Base-by-base conservation (phyloP, 768 basidiomycete genomes). In the Trametes coccinea region DNA sequence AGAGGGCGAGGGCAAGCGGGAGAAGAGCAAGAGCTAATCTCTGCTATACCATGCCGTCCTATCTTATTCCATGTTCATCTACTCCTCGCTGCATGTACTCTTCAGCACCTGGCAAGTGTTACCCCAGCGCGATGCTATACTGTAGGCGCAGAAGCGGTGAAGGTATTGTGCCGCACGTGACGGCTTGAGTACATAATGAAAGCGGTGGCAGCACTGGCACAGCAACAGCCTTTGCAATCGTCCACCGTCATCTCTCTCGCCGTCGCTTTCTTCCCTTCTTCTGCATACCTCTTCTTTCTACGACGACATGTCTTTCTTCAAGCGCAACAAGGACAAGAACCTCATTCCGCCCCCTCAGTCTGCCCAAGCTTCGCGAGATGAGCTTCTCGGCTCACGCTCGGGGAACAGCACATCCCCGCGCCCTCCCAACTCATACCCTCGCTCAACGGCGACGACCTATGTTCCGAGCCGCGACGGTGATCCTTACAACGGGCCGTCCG, bases 381-480 rank as follows among this genome's bases (percentile, higher is more conserved):
- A 71, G 69, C 22, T 68, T 61, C 22, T 73, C 73, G 51, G 71
- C 71, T 27, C 64, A 62, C 65, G 76, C 48, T 72, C 69, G 55
- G 66, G 69, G n/a, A 71, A 72, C 62, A 75, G 70, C 63, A 70
- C 71, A 14, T 78, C 79, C 27, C 70, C 80, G 44, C 75, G 73
- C 50, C 78, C 81, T 50, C 71, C 63, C 30, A 54, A 69, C 53
- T 62, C 69, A 4, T 70, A 79, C 14, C 76, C 77, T 64, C 81
- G 78, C 55, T 83, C 86, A 30, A 81, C 75, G 56, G 77, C 87
- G 47, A 81, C 73, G 64, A 88, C 88, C 9, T 91, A 92, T 66
- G 77, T 86, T 61, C 72, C 87, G 62, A 90, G 87, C 73, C 79
- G 87, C 59, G 88, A 91, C 72, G 86, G 85, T 48, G 84, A 88